Conservation (phyloP, 257 asterid species). For the Fraxinus americana region DNA sequence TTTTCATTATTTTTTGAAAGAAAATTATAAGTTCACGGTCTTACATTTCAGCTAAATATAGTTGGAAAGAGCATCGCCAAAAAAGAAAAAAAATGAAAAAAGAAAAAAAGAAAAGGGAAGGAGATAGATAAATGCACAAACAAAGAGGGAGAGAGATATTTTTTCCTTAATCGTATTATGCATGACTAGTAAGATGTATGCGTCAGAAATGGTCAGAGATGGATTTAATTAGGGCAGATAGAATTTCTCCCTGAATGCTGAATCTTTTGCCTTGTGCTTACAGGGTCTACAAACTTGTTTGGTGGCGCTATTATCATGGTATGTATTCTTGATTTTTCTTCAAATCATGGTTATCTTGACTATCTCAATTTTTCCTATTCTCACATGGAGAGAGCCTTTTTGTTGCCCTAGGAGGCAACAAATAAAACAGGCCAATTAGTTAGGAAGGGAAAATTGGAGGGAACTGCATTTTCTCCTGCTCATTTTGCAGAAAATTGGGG, state of each 20-base stretch:
- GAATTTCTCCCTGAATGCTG: constrained; percentile 21
- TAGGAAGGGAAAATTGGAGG: too few species aligned
- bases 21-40: too few species aligned
- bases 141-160: neutral
- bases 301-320: constrained; percentile 90
- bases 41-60: too few species aligned
- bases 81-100: neutral
- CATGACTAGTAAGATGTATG: neutral
- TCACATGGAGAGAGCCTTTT: neutral
- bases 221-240: neutral
- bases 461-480: too few species aligned
- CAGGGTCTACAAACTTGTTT: constrained; percentile 97
- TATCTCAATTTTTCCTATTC: neutral
- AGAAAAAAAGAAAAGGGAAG: neutral
- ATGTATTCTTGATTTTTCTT: constrained; percentile 32
- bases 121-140: neutral
- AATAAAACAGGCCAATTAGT: too few species aligned
- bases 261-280: constrained; percentile 29
- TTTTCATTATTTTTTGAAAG: neutral
- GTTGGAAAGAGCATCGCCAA: neutral
- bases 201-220: neutral
- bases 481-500: neutral
- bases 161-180: neutral
- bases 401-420: too few species aligned
- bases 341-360: neutral